Percentiles rank a stretch among this genome's conserved stretches.
phyloP scores from a whole-genome alignment of 2,329 filamentous ascomycete species.

The Fusarium solani-melongenae region DNA sequence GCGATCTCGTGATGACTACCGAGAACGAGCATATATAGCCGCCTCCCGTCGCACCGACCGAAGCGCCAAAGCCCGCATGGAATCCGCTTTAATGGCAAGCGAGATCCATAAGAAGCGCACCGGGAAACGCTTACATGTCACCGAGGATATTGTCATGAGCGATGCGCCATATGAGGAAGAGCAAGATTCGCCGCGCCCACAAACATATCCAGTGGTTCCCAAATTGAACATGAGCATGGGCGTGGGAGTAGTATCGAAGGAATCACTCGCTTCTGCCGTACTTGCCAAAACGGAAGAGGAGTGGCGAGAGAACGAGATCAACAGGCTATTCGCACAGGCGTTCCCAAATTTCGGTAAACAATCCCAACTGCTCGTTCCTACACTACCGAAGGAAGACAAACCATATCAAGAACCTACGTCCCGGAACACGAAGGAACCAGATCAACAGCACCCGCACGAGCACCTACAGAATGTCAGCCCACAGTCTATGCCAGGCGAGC shows the following conservation, averaged over 20 bases:
- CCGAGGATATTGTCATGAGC: neutral
- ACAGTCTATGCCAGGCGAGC: neutral
- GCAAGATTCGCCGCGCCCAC: neutral
- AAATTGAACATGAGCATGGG: neutral
- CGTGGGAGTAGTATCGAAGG: neutral
- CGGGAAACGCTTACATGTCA: neutral
- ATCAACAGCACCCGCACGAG: neutral
- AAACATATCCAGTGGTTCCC: neutral
- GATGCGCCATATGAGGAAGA: neutral
- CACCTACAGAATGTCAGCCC: neutral
- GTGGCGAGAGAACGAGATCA: neutral
- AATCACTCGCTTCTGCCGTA: neutral
- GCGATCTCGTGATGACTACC: neutral
- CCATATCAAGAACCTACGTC: neutral
- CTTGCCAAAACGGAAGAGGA: neutral
- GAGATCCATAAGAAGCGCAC: neutral
- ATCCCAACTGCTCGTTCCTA: neutral
- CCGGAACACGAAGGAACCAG: neutral
- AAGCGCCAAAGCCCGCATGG: neutral
- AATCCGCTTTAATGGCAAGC: neutral
- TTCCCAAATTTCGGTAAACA: neutral
- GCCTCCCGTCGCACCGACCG: neutral
- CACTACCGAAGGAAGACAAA: neutral
- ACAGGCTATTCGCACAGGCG: neutral
- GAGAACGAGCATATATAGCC: neutral